Evolutionary conservation across 2,329 filamentous ascomycete genomes (phyloP).

Genomic region (Stagonosporopsis vannaccii): DNA sequence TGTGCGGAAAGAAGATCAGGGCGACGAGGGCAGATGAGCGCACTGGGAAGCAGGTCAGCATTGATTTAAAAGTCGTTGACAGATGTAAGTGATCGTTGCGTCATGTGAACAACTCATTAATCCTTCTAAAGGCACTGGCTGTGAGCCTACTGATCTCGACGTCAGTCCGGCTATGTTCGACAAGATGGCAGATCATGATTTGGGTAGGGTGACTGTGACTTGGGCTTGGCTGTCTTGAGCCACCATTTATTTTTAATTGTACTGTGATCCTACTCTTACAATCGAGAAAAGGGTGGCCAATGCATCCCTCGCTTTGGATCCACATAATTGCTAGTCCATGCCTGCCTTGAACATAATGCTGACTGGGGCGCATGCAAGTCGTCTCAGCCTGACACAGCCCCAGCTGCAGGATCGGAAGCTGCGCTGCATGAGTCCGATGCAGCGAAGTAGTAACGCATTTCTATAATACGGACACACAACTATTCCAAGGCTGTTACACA

Average conservation of each 20-base stretch:
- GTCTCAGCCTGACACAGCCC: too few species aligned
- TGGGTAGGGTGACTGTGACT: slow-evolving; percentile 57
- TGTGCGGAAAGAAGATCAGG: slow-evolving; percentile 73
- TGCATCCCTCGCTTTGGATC: background rate
- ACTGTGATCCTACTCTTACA: background rate
- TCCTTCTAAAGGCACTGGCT: slow-evolving; percentile 52
- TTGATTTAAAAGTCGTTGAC: slow-evolving; percentile 73
- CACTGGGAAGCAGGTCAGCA: slow-evolving; percentile 56
- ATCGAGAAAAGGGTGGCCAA: background rate
- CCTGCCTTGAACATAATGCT: too few species aligned
- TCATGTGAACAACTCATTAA: slow-evolving; percentile 20
- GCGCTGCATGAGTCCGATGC: too few species aligned
- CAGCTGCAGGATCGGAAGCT: too few species aligned
- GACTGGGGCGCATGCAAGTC: too few species aligned
- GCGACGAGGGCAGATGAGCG: slow-evolving; percentile 59
- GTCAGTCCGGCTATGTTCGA: slow-evolving; percentile 58
- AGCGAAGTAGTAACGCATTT: too few species aligned
- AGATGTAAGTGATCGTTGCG: slow-evolving; percentile 58
- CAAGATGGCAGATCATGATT: slow-evolving; percentile 54
- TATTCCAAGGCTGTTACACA: too few species aligned
- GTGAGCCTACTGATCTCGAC: slow-evolving; percentile 58
- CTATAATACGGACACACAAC: too few species aligned
- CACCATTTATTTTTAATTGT: background rate
- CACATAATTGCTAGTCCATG: background rate
- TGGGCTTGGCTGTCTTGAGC: slow-evolving; percentile 58